Base-by-base conservation (phyloP, 2,329 filamentous ascomycete genomes). In the Magnaporthiopsis rhizophila region DNA sequence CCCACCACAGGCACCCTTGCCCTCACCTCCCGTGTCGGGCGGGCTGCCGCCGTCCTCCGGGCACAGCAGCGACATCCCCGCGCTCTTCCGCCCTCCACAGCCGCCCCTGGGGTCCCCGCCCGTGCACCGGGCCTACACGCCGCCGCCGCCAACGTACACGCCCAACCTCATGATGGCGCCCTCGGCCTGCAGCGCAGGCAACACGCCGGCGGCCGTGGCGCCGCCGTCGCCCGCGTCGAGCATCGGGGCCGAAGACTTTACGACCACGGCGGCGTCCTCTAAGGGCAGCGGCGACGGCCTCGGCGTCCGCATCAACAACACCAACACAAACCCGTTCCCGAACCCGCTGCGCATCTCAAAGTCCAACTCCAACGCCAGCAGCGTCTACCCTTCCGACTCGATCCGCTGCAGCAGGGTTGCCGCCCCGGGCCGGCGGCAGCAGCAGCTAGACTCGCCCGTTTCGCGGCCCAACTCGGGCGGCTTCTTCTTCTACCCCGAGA, bases 401-500 rank as follows among this genome's bases (percentile, higher is more conserved):
- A 38, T 38, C 36, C 36, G 36, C 36, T 30, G 28, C 28, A 57
- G 53, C 21, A 26, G n/a, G n/a, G n/a, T 9, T 34, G 32, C 5
- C 9, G 32, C 32, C 32, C 32, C 32, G 9, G 32, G 7, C 7
- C 34, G 34, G 11, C 34, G 34, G n/a, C 56, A 58, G 56, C 56
- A 18, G 13, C 13, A 38, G 12, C 15, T 18, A 2, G 36, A 38
- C 36, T 38, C 36, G 36, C 36, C 36, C 36, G 36, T 18, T 13
- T 15, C 36, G 13, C 36, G 36, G 36, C 36, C 36, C 13, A 18
- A 12, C 3, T 38, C 36, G 13, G 36, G 36, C 36, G 36, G 36
- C 36, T 38, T 38, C 36, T 67, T 3, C n/a, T 67, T 3, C n/a
- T 74, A 73, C 60, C 71, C 72, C 24, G 65, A 69, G 34, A 69